Evolutionary conservation across 2,329 filamentous ascomycete genomes (phyloP).

Genomic region (Talaromyces sp.): DNA sequence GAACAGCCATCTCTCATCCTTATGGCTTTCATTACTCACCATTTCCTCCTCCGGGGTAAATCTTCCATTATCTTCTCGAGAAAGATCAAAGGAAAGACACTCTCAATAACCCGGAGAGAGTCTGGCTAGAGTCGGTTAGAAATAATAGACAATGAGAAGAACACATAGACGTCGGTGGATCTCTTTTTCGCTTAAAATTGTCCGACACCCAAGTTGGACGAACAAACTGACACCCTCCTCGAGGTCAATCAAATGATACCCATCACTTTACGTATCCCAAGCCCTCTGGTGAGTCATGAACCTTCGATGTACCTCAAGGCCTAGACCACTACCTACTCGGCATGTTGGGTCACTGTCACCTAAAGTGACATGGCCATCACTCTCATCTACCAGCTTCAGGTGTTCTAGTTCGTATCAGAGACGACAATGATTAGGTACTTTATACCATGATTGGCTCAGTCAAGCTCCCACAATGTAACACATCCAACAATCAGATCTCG

Average conservation of each 20-base stretch:
- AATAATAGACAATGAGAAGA: neutral
- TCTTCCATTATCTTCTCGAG: neutral
- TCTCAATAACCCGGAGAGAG: too few relatives aligned
- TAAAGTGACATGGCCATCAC: neutral
- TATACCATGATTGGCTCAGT: neutral
- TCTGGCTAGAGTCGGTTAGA: too few relatives aligned
- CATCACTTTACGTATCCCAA: neutral
- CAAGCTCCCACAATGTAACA: neutral
- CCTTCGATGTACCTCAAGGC: neutral
- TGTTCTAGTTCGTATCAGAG: neutral
- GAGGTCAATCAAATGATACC: neutral
- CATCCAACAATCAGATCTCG: neutral
- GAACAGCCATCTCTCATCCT: neutral
- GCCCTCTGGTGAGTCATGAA: neutral
- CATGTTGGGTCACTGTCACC: neutral
- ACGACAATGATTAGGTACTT: neutral
- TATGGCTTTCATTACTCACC: neutral
- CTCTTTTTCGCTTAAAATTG: neutral
- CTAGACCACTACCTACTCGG: neutral
- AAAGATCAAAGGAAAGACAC: neutral
- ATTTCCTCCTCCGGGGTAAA: too few relatives aligned
- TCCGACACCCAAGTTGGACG: neutral
- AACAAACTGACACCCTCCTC: neutral
- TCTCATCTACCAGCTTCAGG: neutral
- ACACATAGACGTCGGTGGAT: neutral